Evolutionary conservation across 257 asterid genomes (phyloP).

Genomic region (Gynochthodes officinalis): DNA sequence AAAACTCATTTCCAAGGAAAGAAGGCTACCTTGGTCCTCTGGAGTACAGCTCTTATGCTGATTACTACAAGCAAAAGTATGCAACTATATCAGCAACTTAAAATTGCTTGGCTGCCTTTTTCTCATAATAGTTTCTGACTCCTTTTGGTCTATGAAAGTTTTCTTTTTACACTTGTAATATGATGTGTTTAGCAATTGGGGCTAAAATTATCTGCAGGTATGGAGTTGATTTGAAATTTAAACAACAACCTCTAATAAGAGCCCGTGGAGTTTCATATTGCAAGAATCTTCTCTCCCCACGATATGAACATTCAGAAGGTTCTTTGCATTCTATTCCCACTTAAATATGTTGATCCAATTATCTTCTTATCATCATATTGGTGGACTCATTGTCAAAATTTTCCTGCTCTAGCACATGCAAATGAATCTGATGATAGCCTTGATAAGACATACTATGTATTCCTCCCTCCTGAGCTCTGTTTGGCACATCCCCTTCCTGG

Average conservation of each 20-base stretch:
- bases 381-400: conserved; percentile 21
- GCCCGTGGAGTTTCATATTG: conserved; percentile 98
- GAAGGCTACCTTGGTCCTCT: conserved; percentile 99
- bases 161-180: conserved; percentile 29
- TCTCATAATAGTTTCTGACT: conserved; percentile 18
- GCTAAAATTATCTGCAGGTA: conserved; percentile 52
- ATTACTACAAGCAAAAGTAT: conserved; percentile 94
- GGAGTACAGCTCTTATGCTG: conserved; percentile 96
- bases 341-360: conserved; percentile 19
- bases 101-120: conserved; percentile 14
- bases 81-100: conserved; percentile 24
- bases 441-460: conserved; percentile 91
- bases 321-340: conserved; percentile 21
- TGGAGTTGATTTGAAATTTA: conserved; percentile 78
- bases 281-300: conserved; percentile 93
- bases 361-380: conserved; percentile 15
- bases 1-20: conserved; percentile 93
- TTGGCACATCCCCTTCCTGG: conserved; percentile 96
- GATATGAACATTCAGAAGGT: conserved; percentile 93
- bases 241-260: conserved; percentile 82
- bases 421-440: conserved; percentile 66
- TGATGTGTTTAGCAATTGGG: conserved; percentile 35
- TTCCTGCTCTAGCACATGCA: conserved; percentile 42
- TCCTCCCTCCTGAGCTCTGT: conserved; percentile 97
- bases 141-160: conserved; percentile 24